These are phyloP conservation scores for Nematocida displodere DNA, from an alignment of 371 early-diverging fungal species.

Conservation along the genomic window DNA sequence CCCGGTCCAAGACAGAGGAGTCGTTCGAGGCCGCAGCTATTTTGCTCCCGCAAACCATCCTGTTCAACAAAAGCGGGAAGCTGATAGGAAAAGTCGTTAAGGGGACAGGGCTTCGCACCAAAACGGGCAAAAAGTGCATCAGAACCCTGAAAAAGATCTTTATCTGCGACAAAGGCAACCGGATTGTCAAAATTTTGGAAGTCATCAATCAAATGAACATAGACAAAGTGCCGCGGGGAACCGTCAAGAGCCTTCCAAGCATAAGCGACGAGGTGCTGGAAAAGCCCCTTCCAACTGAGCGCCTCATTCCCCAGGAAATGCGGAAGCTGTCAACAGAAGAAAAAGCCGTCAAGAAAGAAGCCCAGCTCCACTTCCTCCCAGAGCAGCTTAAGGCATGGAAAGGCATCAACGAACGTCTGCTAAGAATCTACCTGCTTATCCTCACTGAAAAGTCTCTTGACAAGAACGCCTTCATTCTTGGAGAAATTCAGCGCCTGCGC, in stretches of 20 bases:
- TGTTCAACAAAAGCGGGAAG: slow-evolving; percentile 51
- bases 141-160: slow-evolving; percentile 15
- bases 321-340: slow-evolving; percentile 39
- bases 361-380: slow-evolving; percentile 47
- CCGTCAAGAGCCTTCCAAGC: slow-evolving; percentile 14
- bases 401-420: slow-evolving; percentile 46
- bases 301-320: not conserved
- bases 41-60: slow-evolving; percentile 41
- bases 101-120: slow-evolving; percentile 18
- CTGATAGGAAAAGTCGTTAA: slow-evolving; percentile 46
- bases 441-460: slow-evolving; percentile 11
- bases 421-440: slow-evolving; percentile 37
- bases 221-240: slow-evolving; percentile 17
- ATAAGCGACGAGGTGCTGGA: slow-evolving; percentile 7
- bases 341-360: slow-evolving; percentile 50
- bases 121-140: slow-evolving; percentile 35
- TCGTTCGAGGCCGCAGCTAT: slow-evolving; percentile 49
- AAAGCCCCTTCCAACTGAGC: slow-evolving; percentile 18
- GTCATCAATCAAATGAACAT: slow-evolving; percentile 34
- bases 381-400: slow-evolving; percentile 44
- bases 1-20: slow-evolving; percentile 44
- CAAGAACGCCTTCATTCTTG: slow-evolving; percentile 10
- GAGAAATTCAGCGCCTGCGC: slow-evolving; percentile 16
- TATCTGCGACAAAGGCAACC: slow-evolving; percentile 46
- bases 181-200: slow-evolving; percentile 40